Evolutionary conservation across 1,139 yeast genomes (phyloP), one percentile per base, ranked within the genome.

Genomic region (Yamadazyma spencermartinsiae): DNA sequence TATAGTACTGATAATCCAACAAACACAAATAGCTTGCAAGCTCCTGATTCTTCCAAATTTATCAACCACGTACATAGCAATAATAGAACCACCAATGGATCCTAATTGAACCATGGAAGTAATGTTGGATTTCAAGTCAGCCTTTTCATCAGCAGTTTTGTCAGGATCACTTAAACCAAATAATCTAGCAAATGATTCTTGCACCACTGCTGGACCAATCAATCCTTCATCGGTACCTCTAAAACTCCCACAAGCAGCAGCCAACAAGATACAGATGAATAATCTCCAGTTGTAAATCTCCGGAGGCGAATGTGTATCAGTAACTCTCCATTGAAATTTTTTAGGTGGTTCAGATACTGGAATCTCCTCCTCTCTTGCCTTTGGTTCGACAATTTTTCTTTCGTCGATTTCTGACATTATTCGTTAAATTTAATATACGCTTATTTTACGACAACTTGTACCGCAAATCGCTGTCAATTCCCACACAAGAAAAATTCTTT

Each of bases 101-200:
- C 85, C 85, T 33, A 80, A 56, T 50, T 77, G 82, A 4, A 79
- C 85, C 83, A 80, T 79, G 6, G 82, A 65, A 2, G 79, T 73
- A 48, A 79, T 77, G 50, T 76, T 79, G 7, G 82, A 76, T 45
- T 68, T 72, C 46, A 71, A 53, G 43, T 73, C 63, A 11, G 82
- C 81, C 13, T 72, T 33, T n/a, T 64, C 51, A 34, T 56, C 47
- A 2, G 46, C 61, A 2, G 69, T 39, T 45, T 69, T 73, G 23
- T 53, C 49, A 4, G 59, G 51, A 46, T 76, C 80, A 16, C 52
- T 46, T 29, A 79, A 63, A 2, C 81, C 81, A 51, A 77, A 77
- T 42, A 59, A 62, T 2, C 50, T 36, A 33, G 54, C 56, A 54
- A 79, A 79, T 1, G 77, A 60, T 2, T 53, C 54, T 46, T 71